Percentiles rank a stretch among this genome's conserved stretches.
These are phyloP conservation scores for Saccharomyces hybrid DNA, from an alignment of 1,139 yeast species.

Conservation along the genomic window DNA sequence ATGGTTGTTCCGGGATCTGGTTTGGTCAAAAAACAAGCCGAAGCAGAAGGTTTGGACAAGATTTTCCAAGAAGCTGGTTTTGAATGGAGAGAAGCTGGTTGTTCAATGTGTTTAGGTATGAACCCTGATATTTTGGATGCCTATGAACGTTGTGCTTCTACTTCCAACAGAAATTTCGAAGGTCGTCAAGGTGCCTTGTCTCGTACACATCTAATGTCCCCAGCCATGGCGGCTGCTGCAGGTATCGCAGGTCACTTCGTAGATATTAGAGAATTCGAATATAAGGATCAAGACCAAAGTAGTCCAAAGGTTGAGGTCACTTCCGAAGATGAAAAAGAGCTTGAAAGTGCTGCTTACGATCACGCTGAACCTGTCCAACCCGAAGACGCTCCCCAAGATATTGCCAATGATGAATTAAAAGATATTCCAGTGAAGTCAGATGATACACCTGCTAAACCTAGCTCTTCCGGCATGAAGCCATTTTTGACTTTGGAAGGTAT, in stretches of 20 bases:
- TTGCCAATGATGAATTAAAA: constrained; percentile 39
- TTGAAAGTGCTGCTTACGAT: constrained; percentile 61
- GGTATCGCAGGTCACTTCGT: constrained; percentile 86
- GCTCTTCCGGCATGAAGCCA: constrained; percentile 59
- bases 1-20: constrained; percentile 98
- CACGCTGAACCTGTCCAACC: constrained; percentile 50
- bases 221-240: constrained; percentile 99
- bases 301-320: constrained; percentile 55
- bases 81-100: constrained; percentile 99
- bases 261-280: constrained; percentile 78
- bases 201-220: constrained; percentile 97
- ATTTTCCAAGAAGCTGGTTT: constrained; percentile 88
- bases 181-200: constrained; percentile 98
- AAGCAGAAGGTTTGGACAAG: constrained; percentile 86
- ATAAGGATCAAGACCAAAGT: constrained; percentile 41
- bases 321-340: constrained; percentile 45
- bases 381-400: constrained; percentile 32
- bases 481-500: constrained; percentile 71
- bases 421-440: constrained; percentile 51
- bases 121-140: constrained; percentile 95
- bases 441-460: constrained; percentile 46
- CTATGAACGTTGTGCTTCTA: constrained; percentile 95
- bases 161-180: constrained; percentile 96
- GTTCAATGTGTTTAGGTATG: constrained; percentile 99
- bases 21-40: constrained; percentile 86